Evolutionary conservation across 2,329 filamentous ascomycete species (phyloP), one percentile per base, ranked within the genome.

Genomic region (Nothophoma quercina): DNA sequence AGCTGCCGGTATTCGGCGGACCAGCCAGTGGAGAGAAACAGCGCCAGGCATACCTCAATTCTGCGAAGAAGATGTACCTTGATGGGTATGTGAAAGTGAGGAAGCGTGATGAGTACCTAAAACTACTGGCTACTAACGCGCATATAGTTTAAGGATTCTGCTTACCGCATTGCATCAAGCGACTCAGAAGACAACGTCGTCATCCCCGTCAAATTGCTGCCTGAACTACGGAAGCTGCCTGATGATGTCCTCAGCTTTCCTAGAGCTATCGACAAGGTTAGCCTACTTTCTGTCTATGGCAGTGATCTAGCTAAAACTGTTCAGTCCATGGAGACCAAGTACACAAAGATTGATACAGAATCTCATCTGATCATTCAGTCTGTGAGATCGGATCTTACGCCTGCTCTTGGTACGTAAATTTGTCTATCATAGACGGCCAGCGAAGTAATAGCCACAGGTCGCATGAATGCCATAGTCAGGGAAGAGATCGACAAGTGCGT

Each of bases 211-310:
- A 59, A 45, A 19, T 63, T 74, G 19, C 48, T 73, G 12, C 67
- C 66, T 4, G 73, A 75, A 39, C 39, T 75, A 18, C 56, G 68
- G 33, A 71, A 62, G 30, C 56, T 73, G 12, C 61, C 69, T 0
- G 73, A 75, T 41, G 57, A 65, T 38, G 61, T 71, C 23, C 61
- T 75, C 34, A 72, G 64, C 35, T 71, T 75, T 34, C 57, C 62
- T 2, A 58, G 55, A 7, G 64, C 68, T 5, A 35, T 71, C 16
- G 58, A 65, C 0, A 55, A 56, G 22, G 71, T 68, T 23, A 55
- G 58, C 43, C 51, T 21, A 62, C 63, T 26, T 47, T 49, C 29
- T 10, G n/a, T n/a, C 1, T 6, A 22, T 18, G 6, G n/a, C 21
- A 16, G 1, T 28, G n/a, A 22, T 9, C 5, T 29, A 6, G 12